Evolutionary conservation across 2,329 filamentous ascomycete species (phyloP).

Genomic region (Aspergillus pseudonomiae): DNA sequence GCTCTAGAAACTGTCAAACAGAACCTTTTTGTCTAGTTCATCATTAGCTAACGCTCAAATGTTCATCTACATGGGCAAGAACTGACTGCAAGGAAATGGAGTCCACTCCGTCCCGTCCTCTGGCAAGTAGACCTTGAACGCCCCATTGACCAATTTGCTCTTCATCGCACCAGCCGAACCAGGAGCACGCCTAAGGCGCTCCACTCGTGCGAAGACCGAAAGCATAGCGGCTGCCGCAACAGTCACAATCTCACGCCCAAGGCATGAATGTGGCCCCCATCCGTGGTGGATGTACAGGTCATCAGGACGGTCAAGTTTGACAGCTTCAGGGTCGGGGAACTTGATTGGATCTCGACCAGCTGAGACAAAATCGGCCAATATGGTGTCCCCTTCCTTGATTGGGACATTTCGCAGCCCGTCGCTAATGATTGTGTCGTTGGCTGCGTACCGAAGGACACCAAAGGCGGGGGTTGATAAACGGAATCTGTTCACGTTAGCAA

Average conservation of each 20-base stretch:
- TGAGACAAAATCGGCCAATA: slow-evolving; percentile 10
- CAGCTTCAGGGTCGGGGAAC: slow-evolving; percentile 5
- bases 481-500: slow-evolving; percentile 9
- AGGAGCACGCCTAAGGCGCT: slow-evolving; percentile 1
- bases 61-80: background rate
- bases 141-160: background rate
- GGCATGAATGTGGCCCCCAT: slow-evolving; percentile 10
- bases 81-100: slow-evolving; percentile 14
- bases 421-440: background rate
- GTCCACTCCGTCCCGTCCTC: slow-evolving; percentile 11
- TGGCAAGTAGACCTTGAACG: slow-evolving; percentile 10
- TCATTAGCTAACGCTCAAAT: background rate
- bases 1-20: slow-evolving; percentile 8
- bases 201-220: background rate
- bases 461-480: slow-evolving; percentile 17
- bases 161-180: slow-evolving; percentile 8
- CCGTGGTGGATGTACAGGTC: slow-evolving; percentile 11
- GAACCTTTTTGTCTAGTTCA: slow-evolving; percentile 11
- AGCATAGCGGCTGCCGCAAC: slow-evolving; percentile 8
- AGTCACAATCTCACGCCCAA: slow-evolving; percentile 8
- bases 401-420: background rate
- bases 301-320: slow-evolving; percentile 9
- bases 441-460: slow-evolving; percentile 14
- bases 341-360: slow-evolving; percentile 7
- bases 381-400: background rate